Evolutionary conservation across 2,329 filamentous ascomycete species (phyloP).

Genomic region (Meredithiella fracta): DNA sequence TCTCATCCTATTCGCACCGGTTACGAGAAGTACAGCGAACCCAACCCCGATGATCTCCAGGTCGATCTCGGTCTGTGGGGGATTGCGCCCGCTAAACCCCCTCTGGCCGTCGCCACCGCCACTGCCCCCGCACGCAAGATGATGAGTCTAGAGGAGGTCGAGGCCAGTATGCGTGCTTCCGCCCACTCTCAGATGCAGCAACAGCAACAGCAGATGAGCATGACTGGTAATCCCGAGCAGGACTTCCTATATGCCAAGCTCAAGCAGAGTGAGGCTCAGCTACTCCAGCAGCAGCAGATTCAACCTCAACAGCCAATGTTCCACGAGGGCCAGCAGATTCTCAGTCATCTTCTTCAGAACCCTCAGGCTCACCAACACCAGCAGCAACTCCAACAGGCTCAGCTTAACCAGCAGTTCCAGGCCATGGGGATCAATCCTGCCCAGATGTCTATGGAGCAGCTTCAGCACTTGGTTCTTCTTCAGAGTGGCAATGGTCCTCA

Average conservation of each 20-base stretch:
- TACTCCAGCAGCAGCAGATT: constrained; percentile 18
- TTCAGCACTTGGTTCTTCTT: constrained; percentile 26
- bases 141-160: constrained; percentile 92
- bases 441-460: constrained; percentile 58
- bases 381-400: constrained; percentile 17
- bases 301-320: constrained; percentile 11
- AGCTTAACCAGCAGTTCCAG: constrained; percentile 24
- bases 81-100: constrained; percentile 39
- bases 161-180: constrained; percentile 65
- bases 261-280: constrained; percentile 18
- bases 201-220: constrained; percentile 7
- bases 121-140: constrained; percentile 45
- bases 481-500: constrained; percentile 17
- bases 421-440: constrained; percentile 24
- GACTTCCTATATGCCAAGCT: constrained; percentile 13
- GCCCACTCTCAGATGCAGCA: constrained; percentile 23
- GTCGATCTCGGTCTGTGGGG: constrained; percentile 92
- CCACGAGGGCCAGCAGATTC: constrained; percentile 28
- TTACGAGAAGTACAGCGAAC: constrained; percentile 80
- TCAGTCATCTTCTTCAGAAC: constrained; percentile 19
- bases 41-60: constrained; percentile 73
- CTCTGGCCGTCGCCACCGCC: constrained; percentile 21
- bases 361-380: constrained; percentile 23
- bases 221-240: constrained; percentile 12
- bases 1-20: constrained; percentile 56